These are phyloP conservation scores for Termitomyces heimii DNA, from an alignment of 768 basidiomycete species.

Conservation along the genomic window DNA sequence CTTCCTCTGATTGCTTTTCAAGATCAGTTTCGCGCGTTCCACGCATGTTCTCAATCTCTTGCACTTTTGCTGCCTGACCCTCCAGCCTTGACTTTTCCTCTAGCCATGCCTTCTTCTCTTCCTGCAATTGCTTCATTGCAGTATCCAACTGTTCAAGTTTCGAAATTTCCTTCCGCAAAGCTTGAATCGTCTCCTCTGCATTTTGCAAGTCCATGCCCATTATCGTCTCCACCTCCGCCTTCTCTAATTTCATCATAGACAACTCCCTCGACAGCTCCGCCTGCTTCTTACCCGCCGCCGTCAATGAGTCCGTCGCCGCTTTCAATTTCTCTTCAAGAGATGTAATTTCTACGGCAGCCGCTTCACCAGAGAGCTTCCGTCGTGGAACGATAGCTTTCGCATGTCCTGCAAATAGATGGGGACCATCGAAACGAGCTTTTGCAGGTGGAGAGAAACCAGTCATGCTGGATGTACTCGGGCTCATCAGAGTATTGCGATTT, in stretches of 20 bases:
- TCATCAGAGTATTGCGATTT: slow-evolving; percentile 43
- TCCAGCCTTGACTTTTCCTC: slow-evolving; percentile 38
- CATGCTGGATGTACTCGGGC: slow-evolving; percentile 38
- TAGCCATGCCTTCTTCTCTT: slow-evolving; percentile 48
- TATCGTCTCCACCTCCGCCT: slow-evolving; percentile 60
- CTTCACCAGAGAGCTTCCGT: slow-evolving; percentile 34
- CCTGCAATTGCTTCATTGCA: slow-evolving; percentile 40
- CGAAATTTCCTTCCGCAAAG: slow-evolving; percentile 50
- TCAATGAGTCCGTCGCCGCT: slow-evolving; percentile 51
- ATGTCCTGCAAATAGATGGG: slow-evolving; percentile 83
- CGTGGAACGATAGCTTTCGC: slow-evolving; percentile 58
- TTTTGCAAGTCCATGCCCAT: slow-evolving; percentile 61
- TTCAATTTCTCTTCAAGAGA: slow-evolving; percentile 62
- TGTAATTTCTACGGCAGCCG: slow-evolving; percentile 37
- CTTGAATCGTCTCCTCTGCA: slow-evolving; percentile 58
- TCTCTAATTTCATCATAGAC: slow-evolving; percentile 57
- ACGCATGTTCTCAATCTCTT: slow-evolving; percentile 33
- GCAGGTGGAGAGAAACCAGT: slow-evolving; percentile 36
- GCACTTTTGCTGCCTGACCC: slow-evolving; percentile 29
- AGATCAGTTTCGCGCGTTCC: slow-evolving; percentile 35
- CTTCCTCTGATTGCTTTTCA: slow-evolving; percentile 30
- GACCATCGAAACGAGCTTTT: slow-evolving; percentile 68
- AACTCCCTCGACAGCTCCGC: slow-evolving; percentile 58
- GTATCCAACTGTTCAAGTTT: slow-evolving; percentile 41
- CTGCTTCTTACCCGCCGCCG: slow-evolving; percentile 54